These are phyloP conservation scores for Tagetes patula DNA, from an alignment of 129 eudicot genomes.

Conservation along the genomic window DNA sequence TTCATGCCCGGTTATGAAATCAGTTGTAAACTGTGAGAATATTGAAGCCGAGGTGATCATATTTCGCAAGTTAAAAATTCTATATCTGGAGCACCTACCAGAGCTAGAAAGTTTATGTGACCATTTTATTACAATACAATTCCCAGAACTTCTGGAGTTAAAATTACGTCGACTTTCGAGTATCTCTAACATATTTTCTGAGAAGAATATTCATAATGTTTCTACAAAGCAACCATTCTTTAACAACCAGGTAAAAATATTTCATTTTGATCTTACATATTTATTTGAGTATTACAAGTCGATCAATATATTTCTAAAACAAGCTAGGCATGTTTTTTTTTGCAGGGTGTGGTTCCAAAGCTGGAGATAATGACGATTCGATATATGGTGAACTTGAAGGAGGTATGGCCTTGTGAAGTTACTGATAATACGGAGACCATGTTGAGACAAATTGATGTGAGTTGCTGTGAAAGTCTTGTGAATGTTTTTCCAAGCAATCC, in stretches of 20 bases:
- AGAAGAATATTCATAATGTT: neutral
- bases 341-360: conserved; percentile 14
- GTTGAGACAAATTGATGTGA: neutral
- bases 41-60: neutral
- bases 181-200: neutral
- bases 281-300: neutral
- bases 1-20: neutral
- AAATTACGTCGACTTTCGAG: neutral
- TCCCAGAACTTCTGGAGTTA: neutral
- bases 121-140: neutral
- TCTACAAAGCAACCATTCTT: neutral
- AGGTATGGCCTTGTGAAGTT: conserved; percentile 6
- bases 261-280: too few relatives aligned
- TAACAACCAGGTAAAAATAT: neutral
- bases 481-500: conserved; percentile 12
- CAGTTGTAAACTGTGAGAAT: neutral
- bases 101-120: neutral
- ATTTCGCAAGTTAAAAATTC: neutral
- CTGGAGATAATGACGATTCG: neutral
- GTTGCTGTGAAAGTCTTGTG: neutral
- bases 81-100: neutral
- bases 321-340: neutral
- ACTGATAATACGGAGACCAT: neutral
- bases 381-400: conserved; percentile 3
- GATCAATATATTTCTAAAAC: too few relatives aligned